Base-by-base conservation (phyloP, 768 basidiomycete genomes). In the Lentinula boryana region DNA sequence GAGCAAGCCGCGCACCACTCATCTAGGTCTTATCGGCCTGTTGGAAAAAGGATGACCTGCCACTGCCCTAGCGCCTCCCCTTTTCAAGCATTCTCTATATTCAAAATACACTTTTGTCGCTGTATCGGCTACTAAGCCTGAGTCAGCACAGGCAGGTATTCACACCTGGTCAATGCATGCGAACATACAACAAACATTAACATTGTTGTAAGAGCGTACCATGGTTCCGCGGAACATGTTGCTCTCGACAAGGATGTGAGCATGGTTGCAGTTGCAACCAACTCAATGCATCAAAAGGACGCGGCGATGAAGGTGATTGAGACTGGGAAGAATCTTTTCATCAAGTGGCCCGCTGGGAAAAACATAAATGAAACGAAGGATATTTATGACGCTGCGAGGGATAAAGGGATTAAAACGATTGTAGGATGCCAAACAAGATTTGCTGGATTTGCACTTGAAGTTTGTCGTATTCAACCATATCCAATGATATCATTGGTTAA, bases 281-380 rank as follows among this genome's bases (percentile, higher is more conserved):
- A 70, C 56, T 65, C 70, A 9, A 64, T 66, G 7, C 16, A 56
- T 2, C 77, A 78, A 63, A 70, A 66, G 33, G 65, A 66, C 1
- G 64, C 69, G 1, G 66, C 71, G 7, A 21, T 71, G 48, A 72
- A 74, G n/a, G 71, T 68, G 3, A 71, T 79, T 48, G 72, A 69
- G 23, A 71, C 72, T 33, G 74, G 73, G 23, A 79, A 78, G 62
- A 60, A 71, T 38, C 60, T 77, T 27, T 78, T 75, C 58, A 59
- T 77, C 9, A 76, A 79, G 61, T 78, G 76, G 75, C 76, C 77
- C 5, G 71, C 65, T 16, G 78, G 75, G 1, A 65, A 54, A 27
- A 67, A 58, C 10, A 48, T 74, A 13, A 53, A 66, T 35, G 73
- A 79, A 64, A 72, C 74, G 12, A 23, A 38, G 13, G 72, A 73